A percentile compares a stretch with the other conserved stretches of the same genome.
phyloP scores from a whole-genome alignment of 371 early-diverging fungal species.

The Umbelopsis sp. region DNA sequence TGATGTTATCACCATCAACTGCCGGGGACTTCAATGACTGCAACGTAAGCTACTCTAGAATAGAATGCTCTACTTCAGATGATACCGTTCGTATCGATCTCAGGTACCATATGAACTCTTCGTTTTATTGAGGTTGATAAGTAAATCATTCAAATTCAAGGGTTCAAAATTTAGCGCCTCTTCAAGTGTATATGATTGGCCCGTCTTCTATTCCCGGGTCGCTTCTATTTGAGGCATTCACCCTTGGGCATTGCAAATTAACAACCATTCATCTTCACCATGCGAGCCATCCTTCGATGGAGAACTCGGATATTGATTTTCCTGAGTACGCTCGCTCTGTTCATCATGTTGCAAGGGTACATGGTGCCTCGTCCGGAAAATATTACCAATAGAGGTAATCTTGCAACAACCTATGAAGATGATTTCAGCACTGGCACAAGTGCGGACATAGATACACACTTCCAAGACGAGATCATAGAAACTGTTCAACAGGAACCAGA shows the following conservation, averaged over 20 bases:
- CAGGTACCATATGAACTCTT: too few species aligned
- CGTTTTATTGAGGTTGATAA: too few species aligned
- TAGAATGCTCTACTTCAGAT: too few species aligned
- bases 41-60: too few species aligned
- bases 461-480: slow-evolving; percentile 8
- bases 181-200: too few species aligned
- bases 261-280: neutral
- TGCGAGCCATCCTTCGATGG: slow-evolving; percentile 7
- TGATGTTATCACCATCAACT: too few species aligned
- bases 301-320: slow-evolving; percentile 9
- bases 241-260: neutral
- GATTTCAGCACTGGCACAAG: slow-evolving; percentile 21
- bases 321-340: neutral
- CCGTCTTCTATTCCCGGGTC: too few species aligned
- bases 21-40: too few species aligned
- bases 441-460: slow-evolving; percentile 23
- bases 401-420: slow-evolving; percentile 24
- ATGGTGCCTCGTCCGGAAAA: slow-evolving; percentile 24
- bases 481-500: neutral
- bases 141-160: too few species aligned
- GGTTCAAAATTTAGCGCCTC: too few species aligned
- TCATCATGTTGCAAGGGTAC: slow-evolving; percentile 3
- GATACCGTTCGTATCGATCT: too few species aligned
- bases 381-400: slow-evolving; percentile 18
- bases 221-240: too few species aligned